Evolutionary conservation across 768 basidiomycete genomes (phyloP), one percentile per base, ranked within the genome.

Genomic region (Phallus indusiatus): DNA sequence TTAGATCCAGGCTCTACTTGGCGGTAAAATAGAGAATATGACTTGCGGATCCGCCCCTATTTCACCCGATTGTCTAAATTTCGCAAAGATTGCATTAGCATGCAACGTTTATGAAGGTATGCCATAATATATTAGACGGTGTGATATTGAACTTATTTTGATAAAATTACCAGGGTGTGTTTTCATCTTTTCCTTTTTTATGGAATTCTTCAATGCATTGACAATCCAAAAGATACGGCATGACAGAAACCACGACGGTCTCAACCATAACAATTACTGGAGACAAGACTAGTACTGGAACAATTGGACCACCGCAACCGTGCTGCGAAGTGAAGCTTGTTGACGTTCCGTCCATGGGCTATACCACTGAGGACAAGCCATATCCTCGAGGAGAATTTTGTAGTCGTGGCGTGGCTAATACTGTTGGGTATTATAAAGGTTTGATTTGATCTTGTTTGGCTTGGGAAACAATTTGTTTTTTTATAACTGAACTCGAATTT

Each of bases 311-410:
- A 10, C 87, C 90, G 8, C 79, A 84, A 53, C 77, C 88, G 0
- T 73, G 82, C 58, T 84, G 81, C 60, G 88, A 95, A 71, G 61
- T 95, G 63, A 96, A 95, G 74, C 81, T 98, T 28, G 70, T 92
- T 49, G 96, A 99, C 67, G 92, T 97, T 1, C 84, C 93, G 12
- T 75, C 79, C 12, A 91, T 96, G 90, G 83, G 83, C 42, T 97
- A 97, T 72, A 83, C 83, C 0, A 78, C 85, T 5, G 85, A 86
- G 48, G 94, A 98, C 70, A 82, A 83, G 68, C 95, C 95, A 1
- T 80, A 86, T 68, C 90, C 95, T 47, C 86, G 95, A 20, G 95
- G 95, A 49, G 95, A 97, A 72, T 75, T 93, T 17, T 88, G 83
- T 64, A 73, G 85, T 37, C 84, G 88, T 54, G 90, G 88, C 24